A percentile compares a stretch with the other conserved stretches of the same genome.
phyloP scores from a whole-genome alignment of 2,329 filamentous ascomycete genomes.

The Botrytis paeoniae region DNA sequence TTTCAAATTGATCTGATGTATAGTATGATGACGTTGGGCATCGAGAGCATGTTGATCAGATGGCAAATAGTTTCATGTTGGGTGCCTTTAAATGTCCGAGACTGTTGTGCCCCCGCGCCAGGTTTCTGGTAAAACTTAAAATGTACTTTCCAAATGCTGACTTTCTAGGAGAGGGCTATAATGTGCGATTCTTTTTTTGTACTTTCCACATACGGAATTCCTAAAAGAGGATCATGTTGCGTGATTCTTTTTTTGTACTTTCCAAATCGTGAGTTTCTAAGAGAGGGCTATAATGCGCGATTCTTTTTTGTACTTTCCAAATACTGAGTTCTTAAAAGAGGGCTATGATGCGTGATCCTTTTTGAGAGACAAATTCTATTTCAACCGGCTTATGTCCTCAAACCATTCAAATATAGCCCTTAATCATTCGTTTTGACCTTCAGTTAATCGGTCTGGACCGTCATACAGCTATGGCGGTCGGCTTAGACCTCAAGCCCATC shows the following conservation, averaged over 20 bases:
- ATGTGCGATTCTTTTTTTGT: background rate
- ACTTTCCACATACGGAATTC: too few relatives aligned
- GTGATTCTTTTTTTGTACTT: background rate
- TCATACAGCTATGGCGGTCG: background rate
- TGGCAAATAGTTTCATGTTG: slow-evolving; percentile 4
- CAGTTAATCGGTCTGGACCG: background rate
- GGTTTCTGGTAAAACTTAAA: slow-evolving; percentile 1
- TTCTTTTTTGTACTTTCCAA: background rate
- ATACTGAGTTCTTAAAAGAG: background rate
- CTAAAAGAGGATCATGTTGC: background rate
- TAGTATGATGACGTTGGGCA: background rate
- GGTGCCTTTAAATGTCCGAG: background rate
- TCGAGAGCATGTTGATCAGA: background rate
- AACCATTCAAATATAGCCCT: background rate
- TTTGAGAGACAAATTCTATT: background rate
- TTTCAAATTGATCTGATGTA: slow-evolving; percentile 2
- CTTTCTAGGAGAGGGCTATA: too few relatives aligned
- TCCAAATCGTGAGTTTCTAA: background rate
- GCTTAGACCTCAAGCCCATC: background rate
- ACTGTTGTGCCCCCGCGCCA: background rate
- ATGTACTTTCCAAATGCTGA: too few relatives aligned
- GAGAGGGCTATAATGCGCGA: background rate
- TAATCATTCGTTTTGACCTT: background rate
- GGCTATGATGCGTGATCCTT: background rate
- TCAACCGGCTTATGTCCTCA: background rate